phyloP scores from a whole-genome alignment of 495 filamentous ascomycete species.

The Aspergillus affinis region DNA sequence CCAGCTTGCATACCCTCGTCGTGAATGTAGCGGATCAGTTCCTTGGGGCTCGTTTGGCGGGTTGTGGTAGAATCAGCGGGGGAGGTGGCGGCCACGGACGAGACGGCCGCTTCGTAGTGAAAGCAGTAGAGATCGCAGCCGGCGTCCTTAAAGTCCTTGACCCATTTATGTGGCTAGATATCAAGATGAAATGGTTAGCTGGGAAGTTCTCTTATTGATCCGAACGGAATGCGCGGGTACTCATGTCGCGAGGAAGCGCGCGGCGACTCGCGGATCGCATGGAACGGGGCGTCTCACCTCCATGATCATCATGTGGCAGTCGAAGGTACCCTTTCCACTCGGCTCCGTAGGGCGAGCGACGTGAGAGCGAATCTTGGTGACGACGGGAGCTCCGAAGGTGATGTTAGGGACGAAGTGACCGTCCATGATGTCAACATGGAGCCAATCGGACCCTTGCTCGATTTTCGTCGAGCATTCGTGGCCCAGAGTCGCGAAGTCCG shows the following conservation, averaged over 20 bases:
- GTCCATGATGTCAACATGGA: conserved; percentile 85
- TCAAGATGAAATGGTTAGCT: conserved; percentile 5
- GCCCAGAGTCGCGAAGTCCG: conserved; percentile 87
- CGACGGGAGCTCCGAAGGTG: conserved; percentile 92
- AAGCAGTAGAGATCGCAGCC: conserved; percentile 99
- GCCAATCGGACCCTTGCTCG: conserved; percentile 77
- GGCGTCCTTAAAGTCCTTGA: conserved; percentile 86
- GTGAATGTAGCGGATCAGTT: conserved; percentile 89
- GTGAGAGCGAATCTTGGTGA: conserved; percentile 85
- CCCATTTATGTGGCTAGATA: conserved; percentile 90
- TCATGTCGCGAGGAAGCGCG: background rate
- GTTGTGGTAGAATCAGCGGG: conserved; percentile 65
- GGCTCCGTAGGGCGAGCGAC: conserved; percentile 61
- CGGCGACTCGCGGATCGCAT: background rate
- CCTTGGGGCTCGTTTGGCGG: conserved; percentile 70
- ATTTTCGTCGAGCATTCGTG: conserved; percentile 82
- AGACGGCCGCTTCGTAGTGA: conserved; percentile 95
- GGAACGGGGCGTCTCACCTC: conserved; percentile 58
- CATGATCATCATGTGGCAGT: conserved; percentile 99
- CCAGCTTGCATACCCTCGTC: conserved; percentile 85
- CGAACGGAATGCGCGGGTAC: conserved; percentile 4
- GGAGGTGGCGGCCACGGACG: conserved; percentile 76
- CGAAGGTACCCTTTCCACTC: conserved; percentile 83
- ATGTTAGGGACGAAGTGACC: conserved; percentile 98
- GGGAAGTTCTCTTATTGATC: background rate